phyloP scores from a whole-genome alignment of 2,329 filamentous ascomycete species.

The Fusarium euwallaceae region DNA sequence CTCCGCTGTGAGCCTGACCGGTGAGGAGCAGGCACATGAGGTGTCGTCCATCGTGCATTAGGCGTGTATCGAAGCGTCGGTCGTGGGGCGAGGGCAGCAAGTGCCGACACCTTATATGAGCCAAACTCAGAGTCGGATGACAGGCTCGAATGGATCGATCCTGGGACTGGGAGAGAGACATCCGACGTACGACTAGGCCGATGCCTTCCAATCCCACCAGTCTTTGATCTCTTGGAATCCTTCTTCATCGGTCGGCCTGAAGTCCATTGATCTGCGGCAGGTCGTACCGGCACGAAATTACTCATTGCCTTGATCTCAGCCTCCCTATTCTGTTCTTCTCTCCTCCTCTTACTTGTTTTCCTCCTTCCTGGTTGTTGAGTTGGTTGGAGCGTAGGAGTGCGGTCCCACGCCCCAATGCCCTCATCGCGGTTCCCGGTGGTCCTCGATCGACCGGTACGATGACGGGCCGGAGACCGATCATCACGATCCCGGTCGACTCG shows the following conservation, averaged over 20 bases:
- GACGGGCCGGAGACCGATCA: conserved; percentile 35
- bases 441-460: conserved; percentile 35
- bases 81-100: conserved; percentile 86
- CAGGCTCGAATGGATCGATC: conserved; percentile 81
- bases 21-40: conserved; percentile 60
- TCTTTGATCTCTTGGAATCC: conserved; percentile 76
- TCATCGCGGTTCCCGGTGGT: conserved; percentile 27
- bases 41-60: conserved; percentile 69
- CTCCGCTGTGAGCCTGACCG: conserved; percentile 65
- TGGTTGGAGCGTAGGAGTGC: conserved; percentile 67
- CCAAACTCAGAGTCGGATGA: conserved; percentile 79
- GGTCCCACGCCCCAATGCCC: conserved; percentile 45
- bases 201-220: conserved; percentile 62
- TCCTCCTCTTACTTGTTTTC: conserved; percentile 81
- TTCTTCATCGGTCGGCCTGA: conserved; percentile 71
- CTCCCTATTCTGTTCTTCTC: conserved; percentile 82
- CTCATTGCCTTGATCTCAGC: conserved; percentile 91
- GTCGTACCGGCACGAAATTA: conserved; percentile 74
- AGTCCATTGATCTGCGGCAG: conserved; percentile 70
- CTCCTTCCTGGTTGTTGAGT: conserved; percentile 73
- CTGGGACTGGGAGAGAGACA: conserved; percentile 79
- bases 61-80: conserved; percentile 84
- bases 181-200: conserved; percentile 76
- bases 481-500: conserved; percentile 51
- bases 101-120: conserved; percentile 83